Percentiles rank a stretch among this genome's conserved stretches.
phyloP scores from a whole-genome alignment of 169 alveolate genomes.

The Cystoisospora suis region DNA sequence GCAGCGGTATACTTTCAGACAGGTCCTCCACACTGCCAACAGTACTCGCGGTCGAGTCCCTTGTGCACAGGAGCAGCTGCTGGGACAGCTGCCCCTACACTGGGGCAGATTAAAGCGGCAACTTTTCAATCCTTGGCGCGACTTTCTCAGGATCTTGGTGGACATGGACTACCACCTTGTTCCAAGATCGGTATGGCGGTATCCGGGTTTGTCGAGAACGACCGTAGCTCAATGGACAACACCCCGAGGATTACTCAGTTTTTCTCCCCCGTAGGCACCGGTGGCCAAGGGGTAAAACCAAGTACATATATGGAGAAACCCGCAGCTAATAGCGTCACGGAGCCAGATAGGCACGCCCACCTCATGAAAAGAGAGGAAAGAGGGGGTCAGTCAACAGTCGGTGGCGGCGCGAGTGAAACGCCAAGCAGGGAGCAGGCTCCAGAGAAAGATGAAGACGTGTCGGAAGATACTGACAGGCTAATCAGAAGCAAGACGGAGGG shows the following conservation, averaged over 20 bases:
- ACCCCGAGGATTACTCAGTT: conserved; percentile 2
- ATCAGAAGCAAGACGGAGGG: no score
- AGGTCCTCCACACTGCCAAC: neutral
- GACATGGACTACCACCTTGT: neutral
- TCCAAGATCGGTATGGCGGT: conserved; percentile 19
- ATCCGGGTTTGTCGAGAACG: conserved; percentile 10
- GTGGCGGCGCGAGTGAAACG: neutral
- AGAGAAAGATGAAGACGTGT: no score
- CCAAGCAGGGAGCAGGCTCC: neutral
- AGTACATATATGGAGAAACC: neutral
- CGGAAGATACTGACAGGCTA: no score
- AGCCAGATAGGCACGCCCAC: neutral
- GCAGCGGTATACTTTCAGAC: conserved; percentile 11
- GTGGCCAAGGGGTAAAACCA: no score
- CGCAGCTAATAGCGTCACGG: neutral
- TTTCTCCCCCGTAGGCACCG: no score
- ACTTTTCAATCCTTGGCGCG: neutral
- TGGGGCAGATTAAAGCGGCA: neutral
- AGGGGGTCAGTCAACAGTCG: neutral
- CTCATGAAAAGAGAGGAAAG: neutral
- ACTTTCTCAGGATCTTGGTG: neutral
- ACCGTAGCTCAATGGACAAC: neutral
- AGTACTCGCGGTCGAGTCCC: conserved; percentile 10
- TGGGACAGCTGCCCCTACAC: neutral
- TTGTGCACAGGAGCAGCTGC: neutral